Conservation (phyloP, 2,329 filamentous ascomycete genomes). For the Metarhizium guizhouense region DNA sequence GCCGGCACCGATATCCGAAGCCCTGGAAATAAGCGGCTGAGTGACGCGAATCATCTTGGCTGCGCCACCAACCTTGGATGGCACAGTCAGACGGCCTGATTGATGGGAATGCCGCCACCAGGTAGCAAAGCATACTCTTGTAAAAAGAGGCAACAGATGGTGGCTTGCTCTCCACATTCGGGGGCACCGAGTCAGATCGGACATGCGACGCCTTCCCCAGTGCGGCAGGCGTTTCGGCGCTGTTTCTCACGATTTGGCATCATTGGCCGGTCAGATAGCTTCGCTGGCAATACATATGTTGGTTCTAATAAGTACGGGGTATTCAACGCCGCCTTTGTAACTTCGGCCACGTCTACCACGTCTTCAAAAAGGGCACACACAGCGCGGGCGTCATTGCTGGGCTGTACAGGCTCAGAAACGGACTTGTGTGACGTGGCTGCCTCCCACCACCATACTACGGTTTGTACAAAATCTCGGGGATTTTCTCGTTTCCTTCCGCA, state of each 20-base stretch:
- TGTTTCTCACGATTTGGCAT: not conserved
- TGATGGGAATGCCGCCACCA: not conserved
- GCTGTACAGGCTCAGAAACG: not conserved
- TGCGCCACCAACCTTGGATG: not conserved
- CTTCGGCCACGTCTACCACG: not conserved
- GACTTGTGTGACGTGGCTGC: not conserved
- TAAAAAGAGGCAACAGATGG: too few relatives aligned
- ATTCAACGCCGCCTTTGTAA: too few relatives aligned
- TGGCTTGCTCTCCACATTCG: not conserved
- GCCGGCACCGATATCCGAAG: too few relatives aligned
- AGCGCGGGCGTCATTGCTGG: too few relatives aligned
- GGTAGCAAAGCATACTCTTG: not conserved
- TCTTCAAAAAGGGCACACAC: too few relatives aligned
- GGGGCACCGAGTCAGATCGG: not conserved
- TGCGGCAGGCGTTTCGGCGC: conserved; percentile 11
- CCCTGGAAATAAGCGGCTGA: not conserved
- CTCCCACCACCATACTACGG: not conserved
- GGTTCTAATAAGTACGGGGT: too few relatives aligned
- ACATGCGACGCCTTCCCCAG: not conserved
- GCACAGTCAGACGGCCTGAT: not conserved
- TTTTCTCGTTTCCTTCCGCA: not conserved
- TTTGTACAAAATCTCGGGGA: not conserved
- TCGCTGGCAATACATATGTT: too few relatives aligned
- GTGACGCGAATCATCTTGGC: too few relatives aligned
- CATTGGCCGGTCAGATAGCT: too few relatives aligned